A percentile compares a stretch with the other conserved stretches of the same genome.
phyloP scores from a whole-genome alignment of 371 early-diverging fungal species.

The Nematocida sp. region DNA sequence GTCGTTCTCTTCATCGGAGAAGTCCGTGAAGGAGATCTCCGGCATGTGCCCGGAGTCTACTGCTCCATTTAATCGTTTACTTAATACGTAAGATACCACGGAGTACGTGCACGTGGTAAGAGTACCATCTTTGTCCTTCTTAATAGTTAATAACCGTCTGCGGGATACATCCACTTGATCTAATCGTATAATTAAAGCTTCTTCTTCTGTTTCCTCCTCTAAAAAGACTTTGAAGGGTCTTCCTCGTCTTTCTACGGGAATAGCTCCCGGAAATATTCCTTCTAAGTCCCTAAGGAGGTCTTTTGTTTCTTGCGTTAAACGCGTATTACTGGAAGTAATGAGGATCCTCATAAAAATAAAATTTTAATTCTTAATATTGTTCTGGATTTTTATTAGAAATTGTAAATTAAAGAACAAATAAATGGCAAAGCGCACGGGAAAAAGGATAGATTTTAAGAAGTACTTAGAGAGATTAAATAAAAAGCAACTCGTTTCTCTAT shows the following conservation, averaged over 20 bases:
- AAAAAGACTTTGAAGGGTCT: conserved; percentile 33
- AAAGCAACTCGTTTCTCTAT: no score
- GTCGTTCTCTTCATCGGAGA: conserved; percentile 48
- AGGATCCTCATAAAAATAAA: conserved; percentile 32
- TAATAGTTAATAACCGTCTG: conserved; percentile 30
- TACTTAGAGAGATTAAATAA: no score
- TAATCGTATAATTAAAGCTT: conserved; percentile 40
- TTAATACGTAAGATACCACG: conserved; percentile 29
- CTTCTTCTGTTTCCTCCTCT: conserved; percentile 44
- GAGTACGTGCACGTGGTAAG: conserved; percentile 48
- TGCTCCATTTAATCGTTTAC: conserved; percentile 29
- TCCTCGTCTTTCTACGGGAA: conserved; percentile 16
- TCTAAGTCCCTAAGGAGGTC: conserved; percentile 40
- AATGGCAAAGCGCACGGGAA: no score
- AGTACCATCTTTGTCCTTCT: conserved; percentile 16
- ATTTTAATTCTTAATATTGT: background rate
- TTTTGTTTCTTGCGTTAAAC: conserved; percentile 37
- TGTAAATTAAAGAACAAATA: no score
- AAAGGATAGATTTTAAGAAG: no score
- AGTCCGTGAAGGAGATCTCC: conserved; percentile 33
- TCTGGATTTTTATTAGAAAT: no score
- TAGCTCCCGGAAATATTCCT: conserved; percentile 42
- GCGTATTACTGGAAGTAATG: conserved; percentile 48
- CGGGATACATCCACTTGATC: conserved; percentile 29
- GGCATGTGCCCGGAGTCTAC: conserved; percentile 51